phyloP scores from a whole-genome alignment of 352 stramenopile species.

The Aphanomyces cochlioides region DNA sequence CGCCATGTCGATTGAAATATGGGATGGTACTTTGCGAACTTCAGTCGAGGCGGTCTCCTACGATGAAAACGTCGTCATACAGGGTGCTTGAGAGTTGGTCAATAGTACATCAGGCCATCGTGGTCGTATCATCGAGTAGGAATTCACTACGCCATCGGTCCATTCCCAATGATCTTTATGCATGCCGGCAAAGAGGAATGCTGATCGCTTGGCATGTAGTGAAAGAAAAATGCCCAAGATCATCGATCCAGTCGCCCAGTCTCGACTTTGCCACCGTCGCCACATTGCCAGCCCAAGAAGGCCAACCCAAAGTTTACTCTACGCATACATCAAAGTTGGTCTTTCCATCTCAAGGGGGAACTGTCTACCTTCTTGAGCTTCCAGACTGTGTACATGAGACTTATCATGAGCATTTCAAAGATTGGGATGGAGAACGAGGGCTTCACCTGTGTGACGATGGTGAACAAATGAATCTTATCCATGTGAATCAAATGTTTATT shows the following conservation, averaged over 20 bases:
- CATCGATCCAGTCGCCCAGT: not conserved
- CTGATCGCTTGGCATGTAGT: not conserved
- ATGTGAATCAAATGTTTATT: constrained; percentile 47
- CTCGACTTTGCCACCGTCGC: not conserved
- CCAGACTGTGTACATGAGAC: not conserved
- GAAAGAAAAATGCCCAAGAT: not conserved
- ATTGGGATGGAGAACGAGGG: not conserved
- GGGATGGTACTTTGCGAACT: constrained; percentile 35
- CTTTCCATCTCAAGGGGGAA: no score
- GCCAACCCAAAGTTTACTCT: not conserved
- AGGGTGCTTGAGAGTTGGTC: no score
- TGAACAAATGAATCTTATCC: constrained; percentile 10
- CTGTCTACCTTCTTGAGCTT: not conserved
- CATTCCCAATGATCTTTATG: constrained; percentile 56
- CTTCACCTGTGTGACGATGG: not conserved
- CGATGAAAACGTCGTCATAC: no score
- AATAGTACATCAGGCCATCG: constrained; percentile 30
- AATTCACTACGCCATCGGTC: constrained; percentile 74
- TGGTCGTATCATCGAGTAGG: constrained; percentile 57
- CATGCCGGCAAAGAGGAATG: constrained; percentile 38
- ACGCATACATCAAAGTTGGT: no score
- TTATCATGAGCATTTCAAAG: not conserved
- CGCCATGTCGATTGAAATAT: constrained; percentile 62
- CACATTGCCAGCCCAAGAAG: not conserved
- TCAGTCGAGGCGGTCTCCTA: not conserved